A percentile compares a stretch with the other conserved stretches of the same genome.
phyloP scores from a whole-genome alignment of 1,284 basidiomycete genomes.

The Somion occarium region DNA sequence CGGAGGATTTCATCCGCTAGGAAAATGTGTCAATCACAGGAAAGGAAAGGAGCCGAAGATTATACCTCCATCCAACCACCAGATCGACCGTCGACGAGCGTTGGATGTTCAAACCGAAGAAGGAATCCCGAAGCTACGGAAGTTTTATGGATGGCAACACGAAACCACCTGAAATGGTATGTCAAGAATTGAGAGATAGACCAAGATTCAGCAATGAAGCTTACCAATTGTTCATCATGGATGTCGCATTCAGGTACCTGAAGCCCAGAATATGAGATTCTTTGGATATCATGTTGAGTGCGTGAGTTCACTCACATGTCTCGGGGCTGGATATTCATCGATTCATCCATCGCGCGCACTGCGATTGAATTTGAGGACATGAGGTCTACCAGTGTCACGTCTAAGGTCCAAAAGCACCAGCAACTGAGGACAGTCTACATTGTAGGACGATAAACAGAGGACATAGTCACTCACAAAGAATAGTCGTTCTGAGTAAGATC shows the following conservation, averaged over 20 bases:
- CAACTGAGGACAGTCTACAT: slow-evolving; percentile 30
- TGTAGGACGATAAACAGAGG: not conserved
- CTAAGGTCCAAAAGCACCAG: slow-evolving; percentile 63
- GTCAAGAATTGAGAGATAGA: not conserved
- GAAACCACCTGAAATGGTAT: slow-evolving; percentile 45
- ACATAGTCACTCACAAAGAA: slow-evolving; percentile 35
- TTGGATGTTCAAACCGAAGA: slow-evolving; percentile 63
- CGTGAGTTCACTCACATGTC: slow-evolving; percentile 18
- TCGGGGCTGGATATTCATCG: slow-evolving; percentile 19
- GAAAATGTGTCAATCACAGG: not conserved
- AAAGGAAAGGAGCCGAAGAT: not conserved
- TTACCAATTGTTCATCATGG: slow-evolving; percentile 57
- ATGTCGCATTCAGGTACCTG: slow-evolving; percentile 20
- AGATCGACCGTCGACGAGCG: slow-evolving; percentile 43
- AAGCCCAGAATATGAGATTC: not conserved
- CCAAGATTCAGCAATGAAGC: slow-evolving; percentile 5
- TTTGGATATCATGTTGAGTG: not conserved
- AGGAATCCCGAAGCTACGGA: slow-evolving; percentile 43
- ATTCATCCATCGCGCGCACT: slow-evolving; percentile 56
- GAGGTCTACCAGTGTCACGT: slow-evolving; percentile 35
- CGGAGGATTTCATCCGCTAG: slow-evolving; percentile 45
- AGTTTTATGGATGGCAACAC: slow-evolving; percentile 45
- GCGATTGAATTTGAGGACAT: slow-evolving; percentile 35
- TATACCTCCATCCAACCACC: slow-evolving; percentile 60
- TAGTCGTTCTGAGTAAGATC: slow-evolving; percentile 51